A percentile compares a stretch with the other conserved stretches of the same genome.
Evolutionary conservation across 371 early-diverging fungal species (phyloP).

Genomic region (Fennellomyces sp.): DNA sequence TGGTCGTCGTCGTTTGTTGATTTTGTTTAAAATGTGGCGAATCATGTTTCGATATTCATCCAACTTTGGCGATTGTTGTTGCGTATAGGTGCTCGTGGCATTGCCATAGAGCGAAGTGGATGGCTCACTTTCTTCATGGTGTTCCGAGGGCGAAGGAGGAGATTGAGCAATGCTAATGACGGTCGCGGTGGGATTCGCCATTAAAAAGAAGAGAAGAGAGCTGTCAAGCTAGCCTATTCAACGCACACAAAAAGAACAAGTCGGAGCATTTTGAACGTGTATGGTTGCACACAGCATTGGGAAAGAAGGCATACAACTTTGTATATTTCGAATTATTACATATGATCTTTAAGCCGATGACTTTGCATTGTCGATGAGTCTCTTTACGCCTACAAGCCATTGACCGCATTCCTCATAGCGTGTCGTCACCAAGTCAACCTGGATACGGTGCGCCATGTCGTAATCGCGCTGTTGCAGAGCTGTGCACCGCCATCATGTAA

Average conservation of each 20-base stretch:
- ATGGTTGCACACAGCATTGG: too few species aligned
- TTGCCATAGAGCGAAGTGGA: background rate
- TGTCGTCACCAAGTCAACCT: conserved; percentile 25
- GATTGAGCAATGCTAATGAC: background rate
- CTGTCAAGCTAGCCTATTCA: background rate
- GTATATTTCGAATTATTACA: background rate
- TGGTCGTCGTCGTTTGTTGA: conserved; percentile 46
- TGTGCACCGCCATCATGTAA: too few species aligned
- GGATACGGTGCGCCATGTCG: conserved; percentile 19
- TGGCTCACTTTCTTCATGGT: background rate
- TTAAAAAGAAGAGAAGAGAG: background rate
- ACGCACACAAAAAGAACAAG: background rate
- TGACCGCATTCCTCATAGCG: conserved; percentile 26
- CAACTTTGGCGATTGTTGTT: conserved; percentile 31
- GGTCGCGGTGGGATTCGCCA: background rate
- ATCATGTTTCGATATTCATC: conserved; percentile 48
- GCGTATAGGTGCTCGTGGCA: background rate
- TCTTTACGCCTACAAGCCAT: conserved; percentile 27
- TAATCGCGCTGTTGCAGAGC: conserved; percentile 24
- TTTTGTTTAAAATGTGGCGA: conserved; percentile 36
- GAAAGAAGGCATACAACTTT: too few species aligned
- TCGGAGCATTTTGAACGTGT: background rate
- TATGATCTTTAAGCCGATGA: conserved; percentile 8
- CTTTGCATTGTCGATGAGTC: conserved; percentile 21
- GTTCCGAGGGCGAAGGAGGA: background rate